phyloP scores from a whole-genome alignment of 345 rosid genomes.

The Arabidopsis arenosa region DNA sequence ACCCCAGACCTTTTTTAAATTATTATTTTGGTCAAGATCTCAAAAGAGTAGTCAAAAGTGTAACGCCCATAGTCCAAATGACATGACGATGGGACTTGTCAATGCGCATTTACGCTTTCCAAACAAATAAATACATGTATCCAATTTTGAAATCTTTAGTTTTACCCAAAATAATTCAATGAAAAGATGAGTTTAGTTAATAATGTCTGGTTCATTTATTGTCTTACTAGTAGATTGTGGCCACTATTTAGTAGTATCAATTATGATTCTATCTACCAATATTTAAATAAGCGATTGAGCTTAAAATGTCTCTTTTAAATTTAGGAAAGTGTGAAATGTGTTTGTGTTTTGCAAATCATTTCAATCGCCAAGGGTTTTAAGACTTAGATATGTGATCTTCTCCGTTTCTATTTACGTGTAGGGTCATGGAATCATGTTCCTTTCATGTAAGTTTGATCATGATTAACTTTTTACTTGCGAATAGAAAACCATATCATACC shows the following conservation, averaged over 20 bases:
- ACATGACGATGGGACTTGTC: conserved; percentile 35
- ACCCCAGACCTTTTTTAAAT: background rate
- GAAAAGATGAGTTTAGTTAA: background rate
- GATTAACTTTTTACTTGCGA: too few species aligned
- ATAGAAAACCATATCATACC: too few species aligned
- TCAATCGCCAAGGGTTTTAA: background rate
- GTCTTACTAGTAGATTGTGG: background rate
- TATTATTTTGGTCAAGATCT: conserved; percentile 24
- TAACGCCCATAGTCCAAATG: conserved; percentile 19
- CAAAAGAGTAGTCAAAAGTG: conserved; percentile 26
- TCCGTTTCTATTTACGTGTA: too few species aligned
- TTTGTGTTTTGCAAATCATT: background rate
- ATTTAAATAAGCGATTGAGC: background rate
- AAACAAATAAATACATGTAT: background rate
- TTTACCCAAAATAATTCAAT: background rate
- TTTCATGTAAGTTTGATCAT: too few species aligned
- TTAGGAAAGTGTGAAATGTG: background rate
- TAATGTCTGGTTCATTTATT: background rate
- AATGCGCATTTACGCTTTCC: background rate
- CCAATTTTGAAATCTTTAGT: background rate
- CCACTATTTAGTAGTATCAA: background rate
- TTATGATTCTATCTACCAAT: conserved; percentile 7
- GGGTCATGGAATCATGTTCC: too few species aligned
- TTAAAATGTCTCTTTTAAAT: background rate
- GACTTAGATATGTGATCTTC: too few species aligned